Evolutionary conservation across 1,284 basidiomycete genomes (phyloP).

Genomic region (Heimioporus punctisporus): DNA sequence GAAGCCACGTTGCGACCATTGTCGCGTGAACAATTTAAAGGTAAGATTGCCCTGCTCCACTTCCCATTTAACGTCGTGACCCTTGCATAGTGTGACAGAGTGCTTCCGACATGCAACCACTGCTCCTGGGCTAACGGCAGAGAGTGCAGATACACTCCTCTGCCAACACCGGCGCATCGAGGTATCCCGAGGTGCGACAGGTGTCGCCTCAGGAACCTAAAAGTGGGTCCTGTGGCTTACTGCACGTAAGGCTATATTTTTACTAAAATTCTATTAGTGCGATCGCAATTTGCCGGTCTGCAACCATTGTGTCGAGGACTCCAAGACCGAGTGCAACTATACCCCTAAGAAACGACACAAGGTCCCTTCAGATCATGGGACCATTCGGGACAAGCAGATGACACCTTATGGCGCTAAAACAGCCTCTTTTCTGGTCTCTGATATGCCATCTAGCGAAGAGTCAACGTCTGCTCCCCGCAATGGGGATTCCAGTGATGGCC

Average conservation of each 20-base stretch:
- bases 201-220: slow-evolving; percentile 64
- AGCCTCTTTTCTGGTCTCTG: slow-evolving; percentile 53
- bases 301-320: slow-evolving; percentile 58
- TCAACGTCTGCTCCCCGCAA: slow-evolving; percentile 14
- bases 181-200: slow-evolving; percentile 74
- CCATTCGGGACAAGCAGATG: slow-evolving; percentile 38
- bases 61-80: slow-evolving; percentile 13
- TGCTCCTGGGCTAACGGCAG: slow-evolving; percentile 64
- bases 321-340: slow-evolving; percentile 61
- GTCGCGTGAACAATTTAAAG: slow-evolving; percentile 70
- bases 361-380: slow-evolving; percentile 46
- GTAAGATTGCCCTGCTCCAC: slow-evolving; percentile 37
- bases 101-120: slow-evolving; percentile 70
- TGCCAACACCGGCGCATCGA: slow-evolving; percentile 73
- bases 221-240: slow-evolving; percentile 43
- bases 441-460: slow-evolving; percentile 36
- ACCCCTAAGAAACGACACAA: slow-evolving; percentile 70
- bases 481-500: slow-evolving; percentile 31
- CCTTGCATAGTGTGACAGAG: slow-evolving; percentile 61
- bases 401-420: slow-evolving; percentile 48
- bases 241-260: slow-evolving; percentile 1
- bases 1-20: slow-evolving; percentile 73
- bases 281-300: slow-evolving; percentile 71
- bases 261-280: slow-evolving; percentile 45
- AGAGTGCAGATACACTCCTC: slow-evolving; percentile 71